These are phyloP conservation scores for Ricinus communis DNA, from an alignment of 345 rosid genomes.

Conservation along the genomic window DNA sequence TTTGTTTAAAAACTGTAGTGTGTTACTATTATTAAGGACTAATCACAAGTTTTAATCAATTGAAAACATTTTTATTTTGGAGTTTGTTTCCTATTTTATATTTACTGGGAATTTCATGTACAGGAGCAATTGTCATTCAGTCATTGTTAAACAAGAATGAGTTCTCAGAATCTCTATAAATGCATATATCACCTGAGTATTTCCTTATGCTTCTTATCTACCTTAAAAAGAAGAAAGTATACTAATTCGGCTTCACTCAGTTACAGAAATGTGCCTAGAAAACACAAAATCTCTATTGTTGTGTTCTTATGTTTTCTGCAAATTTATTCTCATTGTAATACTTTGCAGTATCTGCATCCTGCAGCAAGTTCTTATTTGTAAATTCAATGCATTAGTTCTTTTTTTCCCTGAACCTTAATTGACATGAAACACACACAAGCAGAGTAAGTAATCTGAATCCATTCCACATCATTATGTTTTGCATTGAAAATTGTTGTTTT, in stretches of 20 bases:
- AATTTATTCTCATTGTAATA: not conserved
- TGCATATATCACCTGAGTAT: not conserved
- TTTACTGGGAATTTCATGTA: not conserved
- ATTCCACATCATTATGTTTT: not conserved
- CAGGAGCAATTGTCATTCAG: not conserved
- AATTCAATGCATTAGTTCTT: no score
- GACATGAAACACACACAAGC: not conserved
- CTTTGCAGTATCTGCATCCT: not conserved
- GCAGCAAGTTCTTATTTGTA: not conserved
- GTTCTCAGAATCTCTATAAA: not conserved
- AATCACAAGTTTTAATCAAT: not conserved
- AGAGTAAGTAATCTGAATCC: not conserved
- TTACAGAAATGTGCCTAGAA: not conserved
- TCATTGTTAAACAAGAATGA: not conserved
- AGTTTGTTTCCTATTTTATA: not conserved
- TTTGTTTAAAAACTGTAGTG: not conserved
- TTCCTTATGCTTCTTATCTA: no score
- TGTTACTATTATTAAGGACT: not conserved
- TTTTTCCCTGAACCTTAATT: not conserved
- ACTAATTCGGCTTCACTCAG: not conserved
- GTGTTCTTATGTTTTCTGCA: not conserved
- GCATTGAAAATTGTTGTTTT: constrained; percentile 15
- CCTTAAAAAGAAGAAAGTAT: no score
- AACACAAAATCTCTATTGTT: not conserved
- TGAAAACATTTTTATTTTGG: not conserved